Conservation (phyloP, 78 protist species). For the Dictyostelium firmibasis region DNA sequence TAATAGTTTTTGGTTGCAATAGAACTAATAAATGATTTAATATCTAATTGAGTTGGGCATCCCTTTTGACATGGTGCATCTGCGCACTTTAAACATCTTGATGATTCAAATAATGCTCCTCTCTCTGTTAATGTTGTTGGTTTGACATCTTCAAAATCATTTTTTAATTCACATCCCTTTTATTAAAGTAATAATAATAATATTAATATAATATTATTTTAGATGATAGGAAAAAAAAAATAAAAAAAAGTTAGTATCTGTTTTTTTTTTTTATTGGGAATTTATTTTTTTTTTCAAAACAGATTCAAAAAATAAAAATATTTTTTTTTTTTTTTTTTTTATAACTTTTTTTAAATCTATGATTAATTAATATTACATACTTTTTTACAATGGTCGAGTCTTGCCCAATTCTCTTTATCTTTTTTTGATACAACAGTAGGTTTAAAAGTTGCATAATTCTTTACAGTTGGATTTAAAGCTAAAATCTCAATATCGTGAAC, state of each 20-base stretch:
- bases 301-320: neutral
- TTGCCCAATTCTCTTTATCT: slow-evolving; percentile 69
- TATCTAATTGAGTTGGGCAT: slow-evolving; percentile 96
- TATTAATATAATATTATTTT: too few relatives aligned
- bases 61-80: slow-evolving; percentile 96
- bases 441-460: slow-evolving; percentile 56
- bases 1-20: slow-evolving; percentile 92
- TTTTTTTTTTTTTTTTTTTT: neutral
- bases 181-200: neutral
- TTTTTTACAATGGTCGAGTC: slow-evolving; percentile 55
- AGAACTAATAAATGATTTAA: slow-evolving; percentile 91
- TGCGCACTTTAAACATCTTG: slow-evolving; percentile 95
- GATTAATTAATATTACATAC: neutral
- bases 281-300: neutral
- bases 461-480: slow-evolving; percentile 61
- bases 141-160: slow-evolving; percentile 89
- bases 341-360: neutral
- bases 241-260: neutral
- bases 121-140: slow-evolving; percentile 93
- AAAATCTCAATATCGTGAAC: slow-evolving; percentile 74
- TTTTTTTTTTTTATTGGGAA: neutral
- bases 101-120: slow-evolving; percentile 91
- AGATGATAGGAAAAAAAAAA: neutral
- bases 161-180: slow-evolving; percentile 45
- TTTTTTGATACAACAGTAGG: slow-evolving; percentile 69